Base-by-base conservation (phyloP, 257 asterid species). In the Gentiana macrophylla region DNA sequence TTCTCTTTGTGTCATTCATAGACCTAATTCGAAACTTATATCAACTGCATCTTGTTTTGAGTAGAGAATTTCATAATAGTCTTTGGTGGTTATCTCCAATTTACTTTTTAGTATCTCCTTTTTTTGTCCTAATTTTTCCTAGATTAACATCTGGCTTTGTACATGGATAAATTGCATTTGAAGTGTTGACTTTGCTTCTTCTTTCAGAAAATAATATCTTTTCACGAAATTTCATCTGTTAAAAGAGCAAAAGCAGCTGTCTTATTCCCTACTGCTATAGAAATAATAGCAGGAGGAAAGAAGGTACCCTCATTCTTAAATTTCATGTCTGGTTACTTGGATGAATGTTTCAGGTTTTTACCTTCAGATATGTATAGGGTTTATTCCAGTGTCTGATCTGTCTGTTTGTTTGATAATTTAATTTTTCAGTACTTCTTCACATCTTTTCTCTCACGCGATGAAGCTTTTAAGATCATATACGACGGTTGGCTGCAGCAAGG, bases 371-470 rank as follows among this genome's bases (percentile, higher is more conserved):
- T 41, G 9, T 41, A 41, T 5, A 41, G 9, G 9, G 9, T 41
- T 41, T 41, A 5, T 10, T 5, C 46, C 11, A 41, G 46, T 10
- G 6, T 38, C 6, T 38, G 24, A 38, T 7, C 24, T 24, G 24
- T 24, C 24, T 24, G 24, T 38, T 38, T 4, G 5, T 38, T 38
- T 38, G 5, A 8, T 38, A 38, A 38, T 5, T 38, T 38, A 38
- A 38, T 38, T 38, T 38, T 38, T 24, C 94, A 92, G 97, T 88
- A 71, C 76, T 88, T 85, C 74, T 92, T 92, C 70, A 89, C 98
- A 61, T 92, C 97, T 3, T 88, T 92, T 67, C 74, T 92, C 62
- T 92, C 84, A 76, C 98, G 98, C n/a, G 98, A 92, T 52, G 98
- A 92, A 72, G 98, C 98, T 60, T 92, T 75, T 76, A 88, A 80